Base-by-base conservation (phyloP, 176 grass and related monocot species). In the Juncus inflexus region DNA sequence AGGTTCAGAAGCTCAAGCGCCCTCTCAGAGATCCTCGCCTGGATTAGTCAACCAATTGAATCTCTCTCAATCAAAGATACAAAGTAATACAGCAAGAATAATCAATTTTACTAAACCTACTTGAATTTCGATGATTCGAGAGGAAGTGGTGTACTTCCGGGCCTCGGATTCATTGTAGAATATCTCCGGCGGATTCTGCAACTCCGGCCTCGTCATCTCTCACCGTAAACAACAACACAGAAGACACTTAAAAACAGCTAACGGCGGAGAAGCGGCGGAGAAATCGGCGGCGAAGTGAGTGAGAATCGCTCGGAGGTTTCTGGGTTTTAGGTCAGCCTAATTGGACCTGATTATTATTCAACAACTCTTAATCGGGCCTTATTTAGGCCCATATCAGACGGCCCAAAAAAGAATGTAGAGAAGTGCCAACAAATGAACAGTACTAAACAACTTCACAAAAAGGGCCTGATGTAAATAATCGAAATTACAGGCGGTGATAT, bases 91-190 rank as follows among this genome's bases (percentile, higher is more conserved):
- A 61, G 28, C 11, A 42, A 15, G 28, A 12, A 19, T 36, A 5
- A 74, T 5, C 36, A 43, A 42, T 64, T 70, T 13, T 67, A 80
- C 91, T 67, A 43, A 42, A 56, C 76, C 13, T 67, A 80, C 91
- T 67, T 97, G 92, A 78, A 97, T 91, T 78, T 97, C 92, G 60
- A 97, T 86, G 74, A 97, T 97, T 12, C 92, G 92, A 16, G 92
- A 97, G 41, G 87, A 97, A 63, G 92, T 97, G 35, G 92, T 97
- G 78, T 97, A 97, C 61, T 97, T 97, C 12, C 87, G 87, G 9
- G 92, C 87, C 84, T 97, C 92, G 60, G 82, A 47, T 37, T 91
- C 91, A 39, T 96, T 96, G 74, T 96, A 96, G 76, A 91, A 96
- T 52, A 96, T 87, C 66, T 97, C 92, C 61, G 92, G 92, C 55